These are phyloP conservation scores for Waltergamsia citrina DNA, from an alignment of 2,329 filamentous ascomycete species.

Conservation along the genomic window DNA sequence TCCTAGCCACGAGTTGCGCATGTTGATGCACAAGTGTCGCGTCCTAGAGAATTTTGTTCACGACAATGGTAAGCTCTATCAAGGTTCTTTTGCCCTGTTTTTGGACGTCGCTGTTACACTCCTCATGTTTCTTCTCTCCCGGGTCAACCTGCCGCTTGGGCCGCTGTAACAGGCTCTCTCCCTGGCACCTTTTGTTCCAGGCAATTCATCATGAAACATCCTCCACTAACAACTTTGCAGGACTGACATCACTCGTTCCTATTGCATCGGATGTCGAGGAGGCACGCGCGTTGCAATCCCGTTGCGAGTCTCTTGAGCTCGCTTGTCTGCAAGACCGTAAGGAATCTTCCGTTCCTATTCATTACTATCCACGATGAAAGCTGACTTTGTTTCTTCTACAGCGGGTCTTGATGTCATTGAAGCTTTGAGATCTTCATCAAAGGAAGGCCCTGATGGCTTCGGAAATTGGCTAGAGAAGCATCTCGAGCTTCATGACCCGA, in stretches of 20 bases:
- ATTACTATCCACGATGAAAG: not conserved
- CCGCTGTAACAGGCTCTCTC: constrained; percentile 5
- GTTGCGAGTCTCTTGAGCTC: constrained; percentile 47
- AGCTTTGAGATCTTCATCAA: constrained; percentile 16
- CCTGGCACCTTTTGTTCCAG: constrained; percentile 1
- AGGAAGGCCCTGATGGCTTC: constrained; percentile 35
- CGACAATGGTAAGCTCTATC: constrained; percentile 32
- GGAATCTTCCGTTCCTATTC: not conserved
- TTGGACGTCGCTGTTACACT: constrained; percentile 1
- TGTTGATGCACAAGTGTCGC: constrained; percentile 46
- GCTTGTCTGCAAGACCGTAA: constrained; percentile 27
- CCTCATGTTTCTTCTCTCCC: constrained; percentile 6
- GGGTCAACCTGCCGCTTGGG: no score
- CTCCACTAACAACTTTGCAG: constrained; percentile 7
- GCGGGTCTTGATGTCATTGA: constrained; percentile 20
- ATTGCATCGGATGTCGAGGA: constrained; percentile 46
- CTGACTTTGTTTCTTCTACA: not conserved
- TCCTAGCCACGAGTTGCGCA: constrained; percentile 38
- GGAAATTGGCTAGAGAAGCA: constrained; percentile 43
- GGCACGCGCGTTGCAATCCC: constrained; percentile 45
- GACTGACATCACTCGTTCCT: constrained; percentile 22
- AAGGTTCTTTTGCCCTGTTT: not conserved
- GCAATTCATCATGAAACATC: not conserved
- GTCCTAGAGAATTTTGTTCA: constrained; percentile 37
- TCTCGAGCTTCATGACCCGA: constrained; percentile 36